These are phyloP conservation scores for Phaeophleospora eucalypticola DNA, from an alignment of 2,329 filamentous ascomycete species.

Conservation along the genomic window DNA sequence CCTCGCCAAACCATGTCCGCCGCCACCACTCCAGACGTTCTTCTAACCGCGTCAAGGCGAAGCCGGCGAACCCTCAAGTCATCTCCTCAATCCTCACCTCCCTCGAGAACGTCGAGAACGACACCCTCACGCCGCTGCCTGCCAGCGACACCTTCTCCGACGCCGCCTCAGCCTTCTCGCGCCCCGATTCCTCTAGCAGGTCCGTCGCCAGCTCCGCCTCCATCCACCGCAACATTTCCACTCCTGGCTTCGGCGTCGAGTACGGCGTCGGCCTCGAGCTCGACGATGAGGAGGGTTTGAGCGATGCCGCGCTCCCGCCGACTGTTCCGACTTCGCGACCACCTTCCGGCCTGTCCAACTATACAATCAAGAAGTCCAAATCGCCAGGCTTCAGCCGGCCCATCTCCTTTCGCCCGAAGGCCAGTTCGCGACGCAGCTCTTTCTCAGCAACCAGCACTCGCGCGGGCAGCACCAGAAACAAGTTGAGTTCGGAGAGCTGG, in stretches of 20 bases:
- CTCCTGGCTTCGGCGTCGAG: slow-evolving; percentile 61
- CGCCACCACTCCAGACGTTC: slow-evolving; percentile 3
- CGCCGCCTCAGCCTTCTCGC: slow-evolving; percentile 18
- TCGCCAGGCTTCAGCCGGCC: slow-evolving; percentile 5
- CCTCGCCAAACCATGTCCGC: neutral
- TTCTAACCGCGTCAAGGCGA: slow-evolving; percentile 32
- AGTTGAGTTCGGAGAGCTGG: slow-evolving; percentile 33
- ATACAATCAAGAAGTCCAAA: slow-evolving; percentile 54
- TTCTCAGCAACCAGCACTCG: slow-evolving; percentile 11
- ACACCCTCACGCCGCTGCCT: slow-evolving; percentile 32
- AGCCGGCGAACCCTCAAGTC: slow-evolving; percentile 61
- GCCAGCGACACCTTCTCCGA: slow-evolving; percentile 21
- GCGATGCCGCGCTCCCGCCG: slow-evolving; percentile 26
- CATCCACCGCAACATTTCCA: slow-evolving; percentile 13
- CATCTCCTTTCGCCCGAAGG: slow-evolving; percentile 13
- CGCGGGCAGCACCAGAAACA: slow-evolving; percentile 33
- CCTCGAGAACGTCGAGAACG: too few relatives aligned
- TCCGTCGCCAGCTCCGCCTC: slow-evolving; percentile 23
- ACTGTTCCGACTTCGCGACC: slow-evolving; percentile 68
- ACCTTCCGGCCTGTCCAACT: slow-evolving; percentile 67
- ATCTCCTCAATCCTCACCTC: slow-evolving; percentile 62
- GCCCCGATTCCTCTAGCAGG: slow-evolving; percentile 19
- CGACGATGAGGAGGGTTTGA: slow-evolving; percentile 21
- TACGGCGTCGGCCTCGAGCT: slow-evolving; percentile 53
- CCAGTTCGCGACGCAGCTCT: slow-evolving; percentile 18